phyloP scores from a whole-genome alignment of 495 filamentous ascomycete species.

The Xylaria cubensis region DNA sequence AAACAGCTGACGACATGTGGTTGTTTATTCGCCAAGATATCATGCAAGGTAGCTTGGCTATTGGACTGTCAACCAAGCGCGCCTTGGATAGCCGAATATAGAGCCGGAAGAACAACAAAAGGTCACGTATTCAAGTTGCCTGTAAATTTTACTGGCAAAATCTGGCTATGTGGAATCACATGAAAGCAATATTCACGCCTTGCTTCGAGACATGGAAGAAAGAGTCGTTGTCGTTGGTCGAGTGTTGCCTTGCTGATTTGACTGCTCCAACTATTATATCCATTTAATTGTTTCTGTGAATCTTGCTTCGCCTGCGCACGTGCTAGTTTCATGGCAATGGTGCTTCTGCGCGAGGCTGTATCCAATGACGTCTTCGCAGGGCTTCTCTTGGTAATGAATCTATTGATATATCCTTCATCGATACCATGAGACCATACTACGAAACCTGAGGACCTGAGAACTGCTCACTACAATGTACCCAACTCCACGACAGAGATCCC shows the following conservation, averaged over 20 bases:
- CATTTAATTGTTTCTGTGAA: background rate
- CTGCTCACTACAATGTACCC: background rate
- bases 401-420: constrained; percentile 5
- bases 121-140: background rate
- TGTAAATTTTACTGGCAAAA: background rate
- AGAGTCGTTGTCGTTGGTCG: background rate
- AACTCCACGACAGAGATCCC: background rate
- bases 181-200: constrained; percentile 2
- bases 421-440: constrained; percentile 1
- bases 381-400: background rate
- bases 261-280: background rate
- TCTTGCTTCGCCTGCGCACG: constrained; percentile 6
- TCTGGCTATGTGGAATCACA: constrained; percentile 3
- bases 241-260: background rate
- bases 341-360: background rate
- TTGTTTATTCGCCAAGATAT: background rate
- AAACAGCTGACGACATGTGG: constrained; percentile 16
- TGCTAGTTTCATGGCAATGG: background rate
- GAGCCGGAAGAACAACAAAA: background rate
- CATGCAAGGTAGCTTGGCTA: background rate
- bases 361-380: background rate
- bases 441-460: background rate
- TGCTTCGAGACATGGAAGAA: constrained; percentile 12
- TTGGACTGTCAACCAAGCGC: background rate
- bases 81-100: constrained; percentile 10